phyloP scores from a whole-genome alignment of 768 basidiomycete species.

The Floccularia luteovirens region DNA sequence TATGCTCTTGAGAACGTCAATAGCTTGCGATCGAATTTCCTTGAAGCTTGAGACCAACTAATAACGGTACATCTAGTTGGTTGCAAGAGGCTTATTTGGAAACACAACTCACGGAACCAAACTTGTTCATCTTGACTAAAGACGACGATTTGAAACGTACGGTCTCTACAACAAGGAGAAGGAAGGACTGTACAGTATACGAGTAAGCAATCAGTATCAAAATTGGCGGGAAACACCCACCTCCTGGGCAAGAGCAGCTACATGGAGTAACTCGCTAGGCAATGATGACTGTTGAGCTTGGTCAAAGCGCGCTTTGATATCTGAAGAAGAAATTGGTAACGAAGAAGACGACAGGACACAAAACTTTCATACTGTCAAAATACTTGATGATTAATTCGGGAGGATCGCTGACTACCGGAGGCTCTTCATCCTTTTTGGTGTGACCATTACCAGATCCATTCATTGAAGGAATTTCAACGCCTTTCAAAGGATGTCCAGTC shows the following conservation, averaged over 20 bases:
- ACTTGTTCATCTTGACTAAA: slow-evolving; percentile 65
- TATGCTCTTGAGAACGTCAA: slow-evolving; percentile 48
- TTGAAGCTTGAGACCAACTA: slow-evolving; percentile 69
- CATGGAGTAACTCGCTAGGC: slow-evolving; percentile 57
- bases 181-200: slow-evolving; percentile 47
- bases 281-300: slow-evolving; percentile 31
- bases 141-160: slow-evolving; percentile 66
- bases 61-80: slow-evolving; percentile 3
- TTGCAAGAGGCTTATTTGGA: slow-evolving; percentile 2
- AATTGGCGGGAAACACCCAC: slow-evolving; percentile 19
- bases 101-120: slow-evolving; percentile 48
- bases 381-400: slow-evolving; percentile 45
- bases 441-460: slow-evolving; percentile 34
- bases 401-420: slow-evolving; percentile 55
- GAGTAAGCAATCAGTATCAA: slow-evolving; percentile 4
- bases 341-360: neutral
- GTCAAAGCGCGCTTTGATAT: slow-evolving; percentile 45
- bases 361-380: slow-evolving; percentile 47
- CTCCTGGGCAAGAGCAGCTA: slow-evolving; percentile 72
- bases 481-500: slow-evolving; percentile 60
- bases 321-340: slow-evolving; percentile 21
- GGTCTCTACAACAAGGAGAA: slow-evolving; percentile 64
- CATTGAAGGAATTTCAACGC: slow-evolving; percentile 42
- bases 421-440: slow-evolving; percentile 65
- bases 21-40: slow-evolving; percentile 44